These are phyloP conservation scores for Thraustochytrium sp. DNA, from an alignment of 352 stramenopile species.

Conservation along the genomic window DNA sequence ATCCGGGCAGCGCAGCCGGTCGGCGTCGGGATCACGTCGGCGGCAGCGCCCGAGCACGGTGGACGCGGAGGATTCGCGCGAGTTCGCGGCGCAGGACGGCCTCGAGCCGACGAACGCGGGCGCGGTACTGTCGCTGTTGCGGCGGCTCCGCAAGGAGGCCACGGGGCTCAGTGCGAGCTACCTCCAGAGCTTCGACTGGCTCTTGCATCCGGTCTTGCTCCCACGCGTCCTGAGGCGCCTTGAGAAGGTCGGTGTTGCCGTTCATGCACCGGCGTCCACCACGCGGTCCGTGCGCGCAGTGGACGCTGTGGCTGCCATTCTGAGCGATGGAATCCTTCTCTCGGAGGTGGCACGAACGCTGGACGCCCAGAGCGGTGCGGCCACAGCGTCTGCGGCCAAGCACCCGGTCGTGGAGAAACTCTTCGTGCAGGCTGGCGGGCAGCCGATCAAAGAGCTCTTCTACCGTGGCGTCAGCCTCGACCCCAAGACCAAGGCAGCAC, in stretches of 20 bases:
- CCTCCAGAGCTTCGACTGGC: neutral
- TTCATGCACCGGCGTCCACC: neutral
- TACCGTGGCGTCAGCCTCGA: neutral
- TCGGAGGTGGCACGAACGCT: neutral
- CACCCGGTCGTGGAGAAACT: neutral
- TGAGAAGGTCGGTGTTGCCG: neutral
- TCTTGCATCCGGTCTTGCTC: neutral
- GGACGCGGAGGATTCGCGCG: neutral
- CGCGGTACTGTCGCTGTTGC: neutral
- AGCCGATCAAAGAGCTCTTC: neutral
- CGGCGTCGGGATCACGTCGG: no score
- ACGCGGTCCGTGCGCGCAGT: neutral
- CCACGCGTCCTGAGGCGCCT: neutral
- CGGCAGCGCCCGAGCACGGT: neutral
- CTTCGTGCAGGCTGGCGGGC: neutral
- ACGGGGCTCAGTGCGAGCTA: neutral
- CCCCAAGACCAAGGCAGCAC: neutral
- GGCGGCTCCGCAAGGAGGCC: neutral
- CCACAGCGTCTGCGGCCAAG: neutral
- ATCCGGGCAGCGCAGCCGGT: no score
- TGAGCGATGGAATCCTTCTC: constrained; percentile 17
- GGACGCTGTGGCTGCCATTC: neutral
- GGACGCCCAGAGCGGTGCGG: neutral
- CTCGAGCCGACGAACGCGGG: neutral
- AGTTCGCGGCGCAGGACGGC: neutral